These are phyloP conservation scores for Rhamnella rubrinervis DNA, from an alignment of 331 rosid genomes.

Conservation along the genomic window DNA sequence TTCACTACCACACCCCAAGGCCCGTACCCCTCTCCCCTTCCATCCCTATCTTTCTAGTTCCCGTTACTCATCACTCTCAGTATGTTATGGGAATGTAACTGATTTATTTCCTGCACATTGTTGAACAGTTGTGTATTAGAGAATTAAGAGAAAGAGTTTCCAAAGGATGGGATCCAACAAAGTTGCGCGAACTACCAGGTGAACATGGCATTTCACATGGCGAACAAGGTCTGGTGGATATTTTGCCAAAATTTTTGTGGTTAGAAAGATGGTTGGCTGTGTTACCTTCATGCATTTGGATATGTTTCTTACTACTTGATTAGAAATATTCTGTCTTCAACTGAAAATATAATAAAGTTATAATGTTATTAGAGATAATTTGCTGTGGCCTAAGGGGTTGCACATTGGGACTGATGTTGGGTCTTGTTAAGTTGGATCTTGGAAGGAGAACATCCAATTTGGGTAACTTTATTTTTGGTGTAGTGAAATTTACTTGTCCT, in stretches of 20 bases:
- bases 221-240: slow-evolving; percentile 46
- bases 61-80: too few relatives aligned
- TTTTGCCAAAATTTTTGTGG: slow-evolving; percentile 7
- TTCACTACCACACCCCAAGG: too few relatives aligned
- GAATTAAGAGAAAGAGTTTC: slow-evolving; percentile 92
- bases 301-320: not conserved
- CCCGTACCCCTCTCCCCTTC: too few relatives aligned
- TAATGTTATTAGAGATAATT: too few relatives aligned
- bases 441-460: too few relatives aligned
- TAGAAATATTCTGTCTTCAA: not conserved
- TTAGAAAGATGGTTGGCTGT: not conserved
- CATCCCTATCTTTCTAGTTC: too few relatives aligned
- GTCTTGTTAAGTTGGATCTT: too few relatives aligned
- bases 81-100: not conserved
- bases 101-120: not conserved
- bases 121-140: slow-evolving; percentile 57
- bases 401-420: too few relatives aligned
- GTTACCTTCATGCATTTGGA: not conserved
- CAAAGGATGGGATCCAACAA: slow-evolving; percentile 86
- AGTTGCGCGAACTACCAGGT: slow-evolving; percentile 51
- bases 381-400: too few relatives aligned
- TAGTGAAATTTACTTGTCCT: too few relatives aligned
- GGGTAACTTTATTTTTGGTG: too few relatives aligned
- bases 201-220: slow-evolving; percentile 36
- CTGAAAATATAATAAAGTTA: too few relatives aligned